Conservation (phyloP, 768 basidiomycete species). For the Hortiboletus campestris region DNA sequence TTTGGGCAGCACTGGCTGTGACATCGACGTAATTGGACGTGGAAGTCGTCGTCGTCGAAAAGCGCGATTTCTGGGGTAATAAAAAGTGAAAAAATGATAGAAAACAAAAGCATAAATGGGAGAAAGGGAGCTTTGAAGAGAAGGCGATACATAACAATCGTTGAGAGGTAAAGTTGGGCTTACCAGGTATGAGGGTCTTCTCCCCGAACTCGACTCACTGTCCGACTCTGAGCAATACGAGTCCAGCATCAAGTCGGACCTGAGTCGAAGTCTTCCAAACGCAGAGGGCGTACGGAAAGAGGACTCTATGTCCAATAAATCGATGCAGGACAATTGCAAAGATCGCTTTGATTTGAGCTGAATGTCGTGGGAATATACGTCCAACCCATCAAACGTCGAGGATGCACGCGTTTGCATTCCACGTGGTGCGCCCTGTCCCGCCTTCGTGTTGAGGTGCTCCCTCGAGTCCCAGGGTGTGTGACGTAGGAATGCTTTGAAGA, state of each 20-base stretch:
- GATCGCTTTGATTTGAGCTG: constrained; percentile 15
- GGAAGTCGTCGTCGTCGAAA: constrained; percentile 35
- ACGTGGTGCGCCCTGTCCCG: constrained; percentile 4
- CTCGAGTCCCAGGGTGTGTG: constrained; percentile 21
- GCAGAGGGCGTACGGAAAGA: constrained; percentile 11
- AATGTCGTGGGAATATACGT: constrained; percentile 30
- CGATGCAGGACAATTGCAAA: constrained; percentile 19
- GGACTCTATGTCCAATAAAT: constrained; percentile 22
- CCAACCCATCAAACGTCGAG: constrained; percentile 31
- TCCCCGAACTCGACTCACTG: constrained; percentile 1
- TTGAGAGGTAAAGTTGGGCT: not conserved
- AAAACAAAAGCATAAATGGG: not conserved
- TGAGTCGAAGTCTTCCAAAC: constrained; percentile 15
- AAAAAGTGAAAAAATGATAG: not conserved
- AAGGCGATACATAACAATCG: not conserved
- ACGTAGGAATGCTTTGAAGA: constrained; percentile 28
- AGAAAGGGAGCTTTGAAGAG: not conserved
- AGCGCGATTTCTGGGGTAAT: constrained; percentile 31
- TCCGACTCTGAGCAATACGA: constrained; percentile 16
- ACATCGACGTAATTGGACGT: constrained; percentile 32
- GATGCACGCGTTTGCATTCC: constrained; percentile 26
- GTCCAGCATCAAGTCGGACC: constrained; percentile 24
- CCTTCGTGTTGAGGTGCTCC: constrained; percentile 17
- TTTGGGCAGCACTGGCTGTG: not conserved
- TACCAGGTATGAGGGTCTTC: constrained; percentile 13